Evolutionary conservation across 352 stramenopile species (phyloP).

Genomic region (Globisporangium cystogenes): DNA sequence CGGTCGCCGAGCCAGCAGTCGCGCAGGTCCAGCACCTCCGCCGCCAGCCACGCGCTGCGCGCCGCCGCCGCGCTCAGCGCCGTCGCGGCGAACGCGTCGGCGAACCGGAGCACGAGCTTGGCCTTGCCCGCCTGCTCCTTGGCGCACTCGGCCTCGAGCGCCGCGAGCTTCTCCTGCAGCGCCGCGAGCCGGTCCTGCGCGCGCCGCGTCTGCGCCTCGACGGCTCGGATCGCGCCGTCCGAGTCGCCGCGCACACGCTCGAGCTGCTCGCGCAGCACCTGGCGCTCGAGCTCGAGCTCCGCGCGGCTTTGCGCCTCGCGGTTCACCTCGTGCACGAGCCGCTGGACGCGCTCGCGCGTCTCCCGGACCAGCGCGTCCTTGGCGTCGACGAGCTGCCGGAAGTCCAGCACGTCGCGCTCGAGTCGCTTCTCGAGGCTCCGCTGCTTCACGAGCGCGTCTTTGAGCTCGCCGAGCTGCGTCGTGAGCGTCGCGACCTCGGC

Average conservation of each 20-base stretch:
- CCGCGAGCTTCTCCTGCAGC: constrained; percentile 21
- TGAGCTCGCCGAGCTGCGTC: constrained; percentile 40
- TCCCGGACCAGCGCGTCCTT: constrained; percentile 33
- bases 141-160: constrained; percentile 34
- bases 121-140: constrained; percentile 38
- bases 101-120: constrained; percentile 33
- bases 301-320: constrained; percentile 39
- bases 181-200: constrained; percentile 27
- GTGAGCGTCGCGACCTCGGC: constrained; percentile 28
- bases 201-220: constrained; percentile 27
- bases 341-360: constrained; percentile 49
- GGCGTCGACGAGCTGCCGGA: constrained; percentile 20
- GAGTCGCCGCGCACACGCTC: constrained; percentile 31
- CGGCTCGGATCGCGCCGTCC: constrained; percentile 25
- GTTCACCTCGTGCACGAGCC: constrained; percentile 46
- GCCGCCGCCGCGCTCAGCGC: background rate
- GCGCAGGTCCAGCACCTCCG: constrained; percentile 29
- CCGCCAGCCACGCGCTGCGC: constrained; percentile 9
- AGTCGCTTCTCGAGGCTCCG: constrained; percentile 32
- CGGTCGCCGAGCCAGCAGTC: constrained; percentile 50
- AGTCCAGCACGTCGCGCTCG: constrained; percentile 32
- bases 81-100: constrained; percentile 21
- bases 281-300: constrained; percentile 43
- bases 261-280: constrained; percentile 37
- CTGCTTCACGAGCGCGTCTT: constrained; percentile 26